Base-by-base conservation (phyloP, 371 early-diverging fungal genomes). In the Mortierella sp. region DNA sequence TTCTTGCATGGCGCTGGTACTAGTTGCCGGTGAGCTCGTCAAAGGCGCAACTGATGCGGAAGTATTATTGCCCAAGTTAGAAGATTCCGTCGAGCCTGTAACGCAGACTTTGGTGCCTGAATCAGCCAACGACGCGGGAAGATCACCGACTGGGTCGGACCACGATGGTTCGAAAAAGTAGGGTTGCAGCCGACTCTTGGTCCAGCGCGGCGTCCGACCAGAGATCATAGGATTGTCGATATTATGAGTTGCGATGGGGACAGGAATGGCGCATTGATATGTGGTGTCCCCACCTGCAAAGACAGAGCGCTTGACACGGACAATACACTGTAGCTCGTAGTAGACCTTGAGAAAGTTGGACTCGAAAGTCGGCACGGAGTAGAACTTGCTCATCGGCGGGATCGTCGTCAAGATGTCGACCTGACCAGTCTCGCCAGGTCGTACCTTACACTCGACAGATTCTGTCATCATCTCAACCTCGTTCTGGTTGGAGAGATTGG, bases 261-360 rank as follows among this genome's bases (percentile, higher is more conserved):
- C 54, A 11, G 78, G 78, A 23, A 76, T 65, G 24, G 54, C 62
- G 31, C 61, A 62, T 6, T 64, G 65, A 28, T 70, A 54, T 14
- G 53, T 65, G 2, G 70, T 76, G 32, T 76, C 78, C 5, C 78
- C 78, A 15, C 78, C 78, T 6, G 78, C 48, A 44, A 76, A 76
- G 28, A 76, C 78, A 0, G 70, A 70, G 11, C 78, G 65, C 34
- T 76, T 76, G 41, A 76, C 59, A 14, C 62, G 60, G 50, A 76
- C 15, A 17, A 65, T 50, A 30, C 65, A 70, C 15, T 70, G 15
- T 31, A 76, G 56, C 41, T 76, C 78, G 27, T 76, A 76, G 17
- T 57, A 76, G n/a, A 76, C 62, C 59, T 76, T 76, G 28, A 76
- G 50, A 42, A 76, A 76, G 49, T 76, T 76, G 70, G 78, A 70